Conservation (phyloP, 306 rosid species). For the barrel medic (Medicago truncatula) region DNA sequence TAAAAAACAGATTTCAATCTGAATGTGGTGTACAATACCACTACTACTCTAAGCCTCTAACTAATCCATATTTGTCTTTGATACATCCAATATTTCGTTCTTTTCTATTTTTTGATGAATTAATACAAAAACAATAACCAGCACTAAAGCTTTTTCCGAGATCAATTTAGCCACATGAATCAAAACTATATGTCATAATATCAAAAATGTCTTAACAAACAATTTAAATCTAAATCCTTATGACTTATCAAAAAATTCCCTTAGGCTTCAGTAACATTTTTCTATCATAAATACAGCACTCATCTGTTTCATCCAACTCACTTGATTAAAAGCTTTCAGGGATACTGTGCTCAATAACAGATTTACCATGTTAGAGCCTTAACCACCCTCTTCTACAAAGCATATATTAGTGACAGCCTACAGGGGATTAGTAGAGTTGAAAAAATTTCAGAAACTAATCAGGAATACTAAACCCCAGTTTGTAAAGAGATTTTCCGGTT, state of each 20-base stretch:
- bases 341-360: not conserved
- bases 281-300: not conserved
- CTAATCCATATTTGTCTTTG: constrained; percentile 1
- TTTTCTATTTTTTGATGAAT: not conserved
- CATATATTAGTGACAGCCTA: not conserved
- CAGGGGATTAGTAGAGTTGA: not conserved
- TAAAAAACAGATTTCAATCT: no score
- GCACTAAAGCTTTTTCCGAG: not conserved
- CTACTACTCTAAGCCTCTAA: constrained; percentile 4
- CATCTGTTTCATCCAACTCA: not conserved
- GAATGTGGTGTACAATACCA: not conserved
- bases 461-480: constrained; percentile 2
- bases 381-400: not conserved
- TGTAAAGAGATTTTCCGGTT: constrained; percentile 1
- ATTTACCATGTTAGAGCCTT: constrained; percentile 26
- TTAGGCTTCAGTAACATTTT: not conserved
- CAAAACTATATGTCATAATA: not conserved
- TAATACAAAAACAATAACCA: constrained; percentile 8
- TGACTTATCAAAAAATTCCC: not conserved
- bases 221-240: constrained; percentile 15
- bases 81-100: not conserved
- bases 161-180: not conserved
- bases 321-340: not conserved
- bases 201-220: not conserved
- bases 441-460: constrained; percentile 17